A percentile compares a stretch with the other conserved stretches of the same genome.
phyloP scores from a whole-genome alignment of 805 yeast genomes.

The Lipomyces lipofer region DNA sequence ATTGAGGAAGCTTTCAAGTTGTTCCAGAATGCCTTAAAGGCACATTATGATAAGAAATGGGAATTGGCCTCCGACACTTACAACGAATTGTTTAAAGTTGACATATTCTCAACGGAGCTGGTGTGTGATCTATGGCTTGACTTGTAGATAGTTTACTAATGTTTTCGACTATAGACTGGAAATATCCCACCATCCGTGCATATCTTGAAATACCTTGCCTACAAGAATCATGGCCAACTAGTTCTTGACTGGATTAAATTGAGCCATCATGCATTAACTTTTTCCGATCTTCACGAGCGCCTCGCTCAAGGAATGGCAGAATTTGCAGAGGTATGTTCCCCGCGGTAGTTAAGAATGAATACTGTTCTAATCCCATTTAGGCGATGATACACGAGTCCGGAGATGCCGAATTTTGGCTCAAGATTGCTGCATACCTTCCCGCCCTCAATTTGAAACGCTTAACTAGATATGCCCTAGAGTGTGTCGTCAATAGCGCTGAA shows the following conservation, averaged over 20 bases:
- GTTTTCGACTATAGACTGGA: slow-evolving; percentile 7
- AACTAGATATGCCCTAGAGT: slow-evolving; percentile 23
- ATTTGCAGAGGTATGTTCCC: slow-evolving; percentile 55
- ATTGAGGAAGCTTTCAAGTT: slow-evolving; percentile 79
- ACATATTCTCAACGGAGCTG: slow-evolving; percentile 53
- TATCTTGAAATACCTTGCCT: slow-evolving; percentile 70
- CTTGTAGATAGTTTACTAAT: slow-evolving; percentile 17
- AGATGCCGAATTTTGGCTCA: slow-evolving; percentile 29
- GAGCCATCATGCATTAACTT: slow-evolving; percentile 33
- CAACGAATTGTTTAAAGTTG: slow-evolving; percentile 63
- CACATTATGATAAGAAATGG: slow-evolving; percentile 55
- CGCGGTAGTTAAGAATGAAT: slow-evolving; percentile 40
- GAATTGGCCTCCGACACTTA: slow-evolving; percentile 57
- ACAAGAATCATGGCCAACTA: slow-evolving; percentile 79
- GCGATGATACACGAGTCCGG: slow-evolving; percentile 59
- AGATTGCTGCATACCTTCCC: slow-evolving; percentile 26
- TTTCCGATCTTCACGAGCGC: slow-evolving; percentile 45
- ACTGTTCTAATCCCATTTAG: slow-evolving; percentile 52
- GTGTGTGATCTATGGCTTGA: slow-evolving; percentile 6
- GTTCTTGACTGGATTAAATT: slow-evolving; percentile 48
- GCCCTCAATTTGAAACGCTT: slow-evolving; percentile 22
- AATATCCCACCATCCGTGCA: slow-evolving; percentile 66
- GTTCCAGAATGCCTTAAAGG: slow-evolving; percentile 67
- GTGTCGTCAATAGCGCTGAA: slow-evolving; percentile 13
- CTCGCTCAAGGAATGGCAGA: slow-evolving; percentile 57